A percentile compares a stretch with the other conserved stretches of the same genome.
Conservation (phyloP, 331 rosid species). For the Pyrus hybrid region DNA sequence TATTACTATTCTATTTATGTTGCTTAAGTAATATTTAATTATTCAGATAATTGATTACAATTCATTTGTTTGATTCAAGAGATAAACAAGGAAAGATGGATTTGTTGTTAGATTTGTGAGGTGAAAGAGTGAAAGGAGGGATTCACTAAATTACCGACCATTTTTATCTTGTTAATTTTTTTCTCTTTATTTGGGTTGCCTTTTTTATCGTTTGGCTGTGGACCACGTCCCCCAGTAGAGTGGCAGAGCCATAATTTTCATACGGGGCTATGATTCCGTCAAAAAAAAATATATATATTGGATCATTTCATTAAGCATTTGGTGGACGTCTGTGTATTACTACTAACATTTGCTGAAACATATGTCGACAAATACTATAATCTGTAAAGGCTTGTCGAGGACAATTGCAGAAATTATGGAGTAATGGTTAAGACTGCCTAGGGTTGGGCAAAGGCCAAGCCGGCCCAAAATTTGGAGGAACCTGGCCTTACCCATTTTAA, state of each 20-base stretch:
- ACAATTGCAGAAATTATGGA: fast-evolving
- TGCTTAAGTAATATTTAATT: background rate
- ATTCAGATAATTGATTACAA: background rate
- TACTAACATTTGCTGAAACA: too few species aligned
- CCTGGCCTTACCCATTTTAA: too few species aligned
- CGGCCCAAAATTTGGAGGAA: too few species aligned
- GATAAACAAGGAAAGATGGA: background rate
- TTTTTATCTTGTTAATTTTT: background rate
- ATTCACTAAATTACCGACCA: background rate
- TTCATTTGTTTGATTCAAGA: background rate
- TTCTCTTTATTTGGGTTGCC: background rate
- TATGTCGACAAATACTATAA: too few species aligned
- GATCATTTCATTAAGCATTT: background rate
- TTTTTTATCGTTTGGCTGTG: background rate
- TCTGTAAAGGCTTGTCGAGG: background rate
- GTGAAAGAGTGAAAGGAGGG: constrained; percentile 1
- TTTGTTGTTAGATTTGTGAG: background rate
- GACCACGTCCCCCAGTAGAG: background rate
- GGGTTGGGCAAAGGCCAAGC: too few species aligned
- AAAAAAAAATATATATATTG: background rate
- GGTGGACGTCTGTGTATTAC: background rate
- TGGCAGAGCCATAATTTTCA: background rate
- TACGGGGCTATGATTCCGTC: too few species aligned
- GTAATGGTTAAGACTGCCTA: too few species aligned
- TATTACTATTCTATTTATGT: background rate